Evolutionary conservation across 495 filamentous ascomycete genomes (phyloP).

Genomic region (Penicillium arizonense): DNA sequence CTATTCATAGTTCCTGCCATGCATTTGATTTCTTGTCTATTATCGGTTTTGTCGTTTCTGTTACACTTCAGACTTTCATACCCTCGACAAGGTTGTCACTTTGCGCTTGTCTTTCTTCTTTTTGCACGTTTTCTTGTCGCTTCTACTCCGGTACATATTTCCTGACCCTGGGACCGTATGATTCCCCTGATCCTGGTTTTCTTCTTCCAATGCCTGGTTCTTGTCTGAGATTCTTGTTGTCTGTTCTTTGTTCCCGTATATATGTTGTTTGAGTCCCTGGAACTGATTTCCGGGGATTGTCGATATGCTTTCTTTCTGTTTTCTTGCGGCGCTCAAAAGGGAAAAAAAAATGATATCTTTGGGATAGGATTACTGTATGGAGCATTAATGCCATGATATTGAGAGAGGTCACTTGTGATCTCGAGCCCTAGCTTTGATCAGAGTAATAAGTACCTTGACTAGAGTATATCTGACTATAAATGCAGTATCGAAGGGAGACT

Average conservation of each 20-base stretch:
- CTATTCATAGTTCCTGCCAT: constrained; percentile 39
- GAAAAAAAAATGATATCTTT: constrained; percentile 26
- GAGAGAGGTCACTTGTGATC: constrained; percentile 4
- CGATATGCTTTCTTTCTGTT: constrained; percentile 6
- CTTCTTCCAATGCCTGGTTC: constrained; percentile 3
- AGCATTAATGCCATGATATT: constrained; percentile 23
- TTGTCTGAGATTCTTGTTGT: neutral
- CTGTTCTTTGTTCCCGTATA: constrained; percentile 7
- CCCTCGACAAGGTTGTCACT: constrained; percentile 12
- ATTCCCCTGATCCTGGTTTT: constrained; percentile 21
- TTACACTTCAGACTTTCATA: constrained; percentile 18
- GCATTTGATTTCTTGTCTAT: constrained; percentile 37
- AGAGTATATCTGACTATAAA: no score
- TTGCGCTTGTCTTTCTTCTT: constrained; percentile 4
- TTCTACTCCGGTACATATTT: constrained; percentile 23
- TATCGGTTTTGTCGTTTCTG: constrained; percentile 8
- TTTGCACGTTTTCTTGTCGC: constrained; percentile 11
- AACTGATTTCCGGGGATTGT: neutral
- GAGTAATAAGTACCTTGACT: neutral
- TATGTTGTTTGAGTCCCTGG: constrained; percentile 1
- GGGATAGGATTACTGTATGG: constrained; percentile 21
- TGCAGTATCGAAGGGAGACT: no score
- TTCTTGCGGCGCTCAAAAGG: constrained; percentile 27
- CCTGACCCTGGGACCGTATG: constrained; percentile 26
- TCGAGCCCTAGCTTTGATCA: neutral